Conservation (phyloP, 139 green algal genomes). For the Zygnema cylindricum region DNA sequence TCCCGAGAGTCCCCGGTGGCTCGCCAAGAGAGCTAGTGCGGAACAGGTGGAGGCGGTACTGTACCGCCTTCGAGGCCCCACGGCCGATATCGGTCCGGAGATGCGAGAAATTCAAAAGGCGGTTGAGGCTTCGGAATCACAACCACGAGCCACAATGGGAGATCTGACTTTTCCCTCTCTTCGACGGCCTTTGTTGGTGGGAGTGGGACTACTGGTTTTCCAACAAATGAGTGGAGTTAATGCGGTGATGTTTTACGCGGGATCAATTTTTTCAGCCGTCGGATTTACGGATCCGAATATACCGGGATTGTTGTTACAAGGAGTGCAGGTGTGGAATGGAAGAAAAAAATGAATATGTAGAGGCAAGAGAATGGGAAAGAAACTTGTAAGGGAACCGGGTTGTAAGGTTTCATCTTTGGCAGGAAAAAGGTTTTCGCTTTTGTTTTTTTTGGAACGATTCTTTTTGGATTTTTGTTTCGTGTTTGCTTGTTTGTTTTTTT, state of each 20-base stretch:
- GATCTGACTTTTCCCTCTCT: not conserved
- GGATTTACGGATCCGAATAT: not conserved
- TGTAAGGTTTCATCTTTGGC: too few species aligned
- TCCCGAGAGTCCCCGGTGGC: constrained; percentile 56
- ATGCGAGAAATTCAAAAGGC: constrained; percentile 2
- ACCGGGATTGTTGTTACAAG: not conserved
- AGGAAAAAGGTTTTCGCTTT: too few species aligned
- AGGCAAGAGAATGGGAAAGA: too few species aligned
- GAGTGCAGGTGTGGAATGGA: not conserved
- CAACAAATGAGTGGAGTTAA: constrained; percentile 49
- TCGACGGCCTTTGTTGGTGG: not conserved
- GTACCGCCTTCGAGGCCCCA: not conserved
- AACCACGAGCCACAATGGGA: not conserved
- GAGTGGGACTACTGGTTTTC: constrained; percentile 36
- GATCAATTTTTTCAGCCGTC: constrained; percentile 19
- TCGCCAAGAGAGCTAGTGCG: constrained; percentile 18
- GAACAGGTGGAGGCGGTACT: not conserved
- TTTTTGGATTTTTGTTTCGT: too few species aligned
- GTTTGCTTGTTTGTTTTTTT: too few species aligned
- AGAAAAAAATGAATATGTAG: too few species aligned
- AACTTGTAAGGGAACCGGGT: too few species aligned
- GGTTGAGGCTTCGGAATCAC: not conserved
- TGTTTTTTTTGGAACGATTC: too few species aligned
- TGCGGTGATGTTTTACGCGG: constrained; percentile 51
- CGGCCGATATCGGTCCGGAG: not conserved